Evolutionary conservation across 139 green algal species (phyloP).

Genomic region (Microglena sp.): DNA sequence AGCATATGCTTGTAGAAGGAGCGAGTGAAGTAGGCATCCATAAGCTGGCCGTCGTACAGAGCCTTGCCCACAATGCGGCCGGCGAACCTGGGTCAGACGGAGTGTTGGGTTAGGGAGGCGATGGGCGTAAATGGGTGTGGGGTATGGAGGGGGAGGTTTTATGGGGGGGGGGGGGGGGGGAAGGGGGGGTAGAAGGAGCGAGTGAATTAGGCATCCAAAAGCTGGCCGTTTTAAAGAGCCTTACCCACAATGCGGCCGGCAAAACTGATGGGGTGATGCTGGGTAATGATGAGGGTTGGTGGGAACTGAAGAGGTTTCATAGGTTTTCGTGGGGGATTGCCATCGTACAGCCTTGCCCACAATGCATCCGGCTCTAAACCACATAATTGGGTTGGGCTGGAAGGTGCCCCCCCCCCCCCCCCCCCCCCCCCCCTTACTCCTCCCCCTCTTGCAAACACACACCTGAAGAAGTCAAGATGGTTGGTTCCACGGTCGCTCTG

Average conservation of each 20-base stretch:
- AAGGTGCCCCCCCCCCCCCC: no score
- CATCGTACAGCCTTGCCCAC: no score
- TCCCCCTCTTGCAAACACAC: no score
- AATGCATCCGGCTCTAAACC: no score
- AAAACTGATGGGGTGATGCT: conserved; percentile 30
- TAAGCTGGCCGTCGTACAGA: conserved; percentile 81
- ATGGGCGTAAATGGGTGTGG: not conserved
- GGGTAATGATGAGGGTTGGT: no score
- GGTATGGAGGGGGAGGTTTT: no score
- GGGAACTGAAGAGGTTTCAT: not conserved
- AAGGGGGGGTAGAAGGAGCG: conserved; percentile 98
- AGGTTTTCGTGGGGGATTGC: no score
- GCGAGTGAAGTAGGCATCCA: conserved; percentile 96
- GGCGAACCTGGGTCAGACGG: conserved; percentile 43
- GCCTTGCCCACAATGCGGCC: conserved; percentile 77
- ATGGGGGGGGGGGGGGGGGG: no score
- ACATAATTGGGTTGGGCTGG: no score
- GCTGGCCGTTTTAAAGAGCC: conserved; percentile 85
- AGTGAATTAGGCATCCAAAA: conserved; percentile 95
- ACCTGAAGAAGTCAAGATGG: conserved; percentile 95
- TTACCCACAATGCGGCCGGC: conserved; percentile 73
- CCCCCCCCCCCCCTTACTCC: no score
- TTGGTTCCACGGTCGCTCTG: conserved; percentile 80
- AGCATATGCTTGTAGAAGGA: conserved; percentile 99
- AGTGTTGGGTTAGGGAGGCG: not conserved